Percentiles rank a stretch among this genome's conserved stretches.
Conservation (phyloP, 2,329 filamentous ascomycete genomes). For the Xylaria sp. region DNA sequence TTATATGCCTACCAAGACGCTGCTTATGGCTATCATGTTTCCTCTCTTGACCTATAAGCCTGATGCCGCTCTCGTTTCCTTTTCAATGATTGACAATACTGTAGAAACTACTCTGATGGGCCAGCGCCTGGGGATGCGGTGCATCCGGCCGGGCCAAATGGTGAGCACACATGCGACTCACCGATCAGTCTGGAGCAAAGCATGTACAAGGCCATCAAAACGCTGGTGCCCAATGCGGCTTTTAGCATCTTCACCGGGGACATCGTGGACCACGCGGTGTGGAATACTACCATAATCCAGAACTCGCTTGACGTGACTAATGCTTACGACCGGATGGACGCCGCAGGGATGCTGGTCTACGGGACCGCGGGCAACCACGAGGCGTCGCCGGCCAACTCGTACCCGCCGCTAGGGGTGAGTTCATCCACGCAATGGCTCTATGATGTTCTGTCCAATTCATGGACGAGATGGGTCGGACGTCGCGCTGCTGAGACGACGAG, state of each 20-base stretch:
- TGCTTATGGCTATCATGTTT: neutral
- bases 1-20: neutral
- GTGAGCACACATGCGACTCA: conserved; percentile 63
- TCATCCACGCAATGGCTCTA: conserved; percentile 63
- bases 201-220: conserved; percentile 63
- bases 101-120: conserved; percentile 56
- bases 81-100: conserved; percentile 2
- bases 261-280: conserved; percentile 63
- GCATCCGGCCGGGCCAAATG: conserved; percentile 62
- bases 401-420: conserved; percentile 54
- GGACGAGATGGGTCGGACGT: conserved; percentile 59
- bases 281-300: conserved; percentile 54
- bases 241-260: conserved; percentile 71
- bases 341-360: conserved; percentile 57
- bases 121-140: conserved; percentile 60
- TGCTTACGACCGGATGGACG: conserved; percentile 59
- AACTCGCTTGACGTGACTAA: conserved; percentile 51
- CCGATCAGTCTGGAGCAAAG: conserved; percentile 63
- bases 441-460: conserved; percentile 57
- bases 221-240: conserved; percentile 57
- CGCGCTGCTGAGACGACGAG: conserved; percentile 50
- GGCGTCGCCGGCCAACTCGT: conserved; percentile 62
- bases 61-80: neutral
- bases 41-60: neutral
- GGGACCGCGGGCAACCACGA: conserved; percentile 68